These are phyloP conservation scores for Thymus mandschuricus DNA, from an alignment of 257 asterid genomes.

Conservation along the genomic window DNA sequence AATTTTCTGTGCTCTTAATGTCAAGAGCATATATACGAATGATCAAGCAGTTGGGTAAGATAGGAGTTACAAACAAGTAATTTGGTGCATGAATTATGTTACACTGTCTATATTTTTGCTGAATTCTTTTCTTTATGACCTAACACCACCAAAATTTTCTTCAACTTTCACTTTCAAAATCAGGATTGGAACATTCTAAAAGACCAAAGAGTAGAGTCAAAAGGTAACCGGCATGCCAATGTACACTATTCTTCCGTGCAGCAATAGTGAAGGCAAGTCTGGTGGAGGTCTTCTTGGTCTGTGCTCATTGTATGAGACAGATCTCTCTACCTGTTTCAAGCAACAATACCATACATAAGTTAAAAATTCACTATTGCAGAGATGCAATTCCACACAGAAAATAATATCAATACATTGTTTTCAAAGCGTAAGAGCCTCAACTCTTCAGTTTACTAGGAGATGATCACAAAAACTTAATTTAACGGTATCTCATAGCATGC, in stretches of 20 bases:
- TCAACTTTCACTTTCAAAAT: not conserved
- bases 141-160: not conserved
- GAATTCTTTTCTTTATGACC: not conserved
- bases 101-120: not conserved
- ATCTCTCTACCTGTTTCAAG: constrained; percentile 74
- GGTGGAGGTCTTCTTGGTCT: constrained; percentile 85
- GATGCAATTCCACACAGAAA: not conserved
- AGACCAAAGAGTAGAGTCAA: constrained; percentile 11
- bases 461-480: constrained; percentile 18
- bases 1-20: not conserved
- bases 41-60: not conserved
- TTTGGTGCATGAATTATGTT: not conserved
- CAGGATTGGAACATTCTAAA: not conserved
- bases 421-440: constrained; percentile 1
- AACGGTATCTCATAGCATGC: not conserved
- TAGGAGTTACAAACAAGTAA: not conserved
- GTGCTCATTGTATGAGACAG: constrained; percentile 73
- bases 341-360: constrained; percentile 21
- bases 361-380: not conserved
- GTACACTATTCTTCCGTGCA: constrained; percentile 80
- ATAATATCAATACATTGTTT: not conserved
- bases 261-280: constrained; percentile 81
- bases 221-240: constrained; percentile 91
- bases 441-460: constrained; percentile 8
- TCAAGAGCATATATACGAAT: not conserved